Evolutionary conservation across 2,329 filamentous ascomycete genomes (phyloP).

Genomic region (Magnaporthiopsis incrustans): DNA sequence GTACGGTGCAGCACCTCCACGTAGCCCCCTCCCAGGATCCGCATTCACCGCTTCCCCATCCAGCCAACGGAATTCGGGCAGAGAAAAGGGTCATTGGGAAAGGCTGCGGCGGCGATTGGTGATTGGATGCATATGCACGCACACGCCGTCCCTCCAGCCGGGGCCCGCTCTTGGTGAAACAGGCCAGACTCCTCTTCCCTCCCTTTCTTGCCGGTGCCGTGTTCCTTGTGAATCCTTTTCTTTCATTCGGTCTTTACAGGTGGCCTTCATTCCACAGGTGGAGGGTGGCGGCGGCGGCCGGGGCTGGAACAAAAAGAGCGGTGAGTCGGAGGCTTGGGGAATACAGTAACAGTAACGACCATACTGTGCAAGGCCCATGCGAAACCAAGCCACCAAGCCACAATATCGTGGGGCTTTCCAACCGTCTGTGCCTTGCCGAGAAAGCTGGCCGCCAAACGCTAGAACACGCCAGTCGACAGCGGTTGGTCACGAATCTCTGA

Average conservation of each 20-base stretch:
- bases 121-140: not conserved
- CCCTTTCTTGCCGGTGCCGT: not conserved
- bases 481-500: not conserved
- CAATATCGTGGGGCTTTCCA: not conserved
- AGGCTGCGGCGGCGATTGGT: not conserved
- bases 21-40: not conserved
- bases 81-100: not conserved
- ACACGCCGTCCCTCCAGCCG: not conserved
- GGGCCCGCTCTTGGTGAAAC: not conserved
- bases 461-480: not conserved
- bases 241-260: not conserved
- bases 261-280: not conserved
- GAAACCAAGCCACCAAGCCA: not conserved
- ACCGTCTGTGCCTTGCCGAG: not conserved
- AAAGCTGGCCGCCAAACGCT: not conserved
- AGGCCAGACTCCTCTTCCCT: not conserved
- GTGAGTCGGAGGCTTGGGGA: not conserved
- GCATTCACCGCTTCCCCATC: not conserved
- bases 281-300: too few species aligned
- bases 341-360: not conserved
- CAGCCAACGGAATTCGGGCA: not conserved
- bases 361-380: not conserved
- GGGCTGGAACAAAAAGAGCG: not conserved
- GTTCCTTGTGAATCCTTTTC: not conserved
- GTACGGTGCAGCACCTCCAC: constrained; percentile 1